Evolutionary conservation across 805 yeast genomes (phyloP), one percentile per base, ranked within the genome.

Genomic region (Saccharomycopsis amapae): DNA sequence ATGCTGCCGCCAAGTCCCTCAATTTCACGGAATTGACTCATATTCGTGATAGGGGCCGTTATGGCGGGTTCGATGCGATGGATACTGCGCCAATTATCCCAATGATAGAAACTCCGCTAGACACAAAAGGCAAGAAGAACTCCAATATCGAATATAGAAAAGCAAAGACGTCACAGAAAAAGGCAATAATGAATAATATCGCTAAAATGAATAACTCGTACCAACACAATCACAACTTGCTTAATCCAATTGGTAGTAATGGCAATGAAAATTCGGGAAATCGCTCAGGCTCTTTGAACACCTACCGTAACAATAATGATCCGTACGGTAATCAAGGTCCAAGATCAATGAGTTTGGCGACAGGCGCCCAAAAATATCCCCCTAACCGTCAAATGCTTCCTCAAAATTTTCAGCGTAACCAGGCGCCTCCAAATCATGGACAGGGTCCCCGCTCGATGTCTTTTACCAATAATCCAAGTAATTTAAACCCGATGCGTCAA

Each of bases 41-140:
- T 40, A 62, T 80, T 1, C 66, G 81, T 42, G 85, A 80, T 53
- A 71, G 82, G 33, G 85, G 85, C 4, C 75, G 85, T 26, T 81
- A 81, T 57, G 81, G 81, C 3, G 65, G 72, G 17, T 65, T 69
- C 41, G 50, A 63, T 36, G 41, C 58, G 34, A 60, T 67, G 45
- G 86, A 81, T 51, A 72, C 89, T 0, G 72, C 86, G 0, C 89
- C 93, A 6, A 77, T 81, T 51, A 83, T 85, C 33, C 94, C 94
- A 5, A 82, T 87, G 0, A 45, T 84, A 3, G 67, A 75, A 4
- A 62, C 72, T 0, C 58, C 88, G 0, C 42, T 84, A 2, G 43
- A 48, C 40, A 60, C 58, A 23, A 50, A 40, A 2, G 40, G 50
- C 26, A 44, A 51, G 20, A 66, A 63, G 40, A 57, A 67, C 53